Base-by-base conservation (phyloP, 2,329 filamentous ascomycete genomes). In the Aspergillus intermedius region DNA sequence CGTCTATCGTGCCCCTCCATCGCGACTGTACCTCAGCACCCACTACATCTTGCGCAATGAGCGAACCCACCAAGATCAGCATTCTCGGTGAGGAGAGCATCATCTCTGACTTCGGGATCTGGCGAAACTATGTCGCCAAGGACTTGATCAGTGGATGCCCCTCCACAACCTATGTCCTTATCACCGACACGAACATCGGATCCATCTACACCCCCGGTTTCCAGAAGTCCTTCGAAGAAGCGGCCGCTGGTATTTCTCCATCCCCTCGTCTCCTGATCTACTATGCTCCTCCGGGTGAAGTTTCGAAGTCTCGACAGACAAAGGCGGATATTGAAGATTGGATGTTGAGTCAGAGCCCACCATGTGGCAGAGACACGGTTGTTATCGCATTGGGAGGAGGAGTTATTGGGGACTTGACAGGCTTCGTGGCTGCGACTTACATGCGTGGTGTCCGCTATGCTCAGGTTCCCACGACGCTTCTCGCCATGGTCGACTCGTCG, bases 401-500 rank as follows among this genome's bases (percentile, higher is more conserved):
- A 49, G 93, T 98, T 52, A 96, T 98, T 70, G 93, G 93, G 28
- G 93, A 98, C 70, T 87, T 98, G 86, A 91, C 95, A 54, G 93
- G 93, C 46, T 98, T 95, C 67, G 90, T 97, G 45, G 93, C 93
- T 19, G 90, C 93, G 35, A 98, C 93, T 34, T 98, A 97, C 73
- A 98, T 98, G 93, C 86, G 93, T 58, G 93, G 93, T 48, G 86
- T 98, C 54, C 88, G 88, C 58, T 95, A 95, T 66, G 90, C 96
- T 39, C 93, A 98, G 71, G 91, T 98, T 42, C 93, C 93, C 1
- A 98, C 93, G 8, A 95, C 91, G 0, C 77, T 98, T 49, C 78
- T 98, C 46, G 83, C 93, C 55, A 98, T 98, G 93, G 93, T 98
- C 39, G 93, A 98, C 71, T 97, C 91, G 42, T 95, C 90, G 34